phyloP scores from a whole-genome alignment of 306 rosid genomes.

The Quercus variabilis region DNA sequence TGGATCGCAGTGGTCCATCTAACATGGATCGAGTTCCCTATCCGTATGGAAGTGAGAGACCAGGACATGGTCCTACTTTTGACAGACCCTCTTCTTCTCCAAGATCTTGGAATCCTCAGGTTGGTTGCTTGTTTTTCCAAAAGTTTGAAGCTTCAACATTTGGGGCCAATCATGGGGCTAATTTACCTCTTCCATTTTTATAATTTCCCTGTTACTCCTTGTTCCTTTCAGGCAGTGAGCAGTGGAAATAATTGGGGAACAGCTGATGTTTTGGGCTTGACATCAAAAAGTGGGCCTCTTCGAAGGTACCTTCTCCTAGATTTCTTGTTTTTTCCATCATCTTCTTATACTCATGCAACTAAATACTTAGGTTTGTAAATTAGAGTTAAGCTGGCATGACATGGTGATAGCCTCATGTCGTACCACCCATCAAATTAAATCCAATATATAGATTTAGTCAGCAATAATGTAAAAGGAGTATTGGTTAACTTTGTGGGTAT shows the following conservation, averaged over 20 bases:
- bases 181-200: background rate
- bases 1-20: constrained; percentile 46
- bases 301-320: constrained; percentile 41
- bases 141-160: constrained; percentile 2
- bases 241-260: constrained; percentile 51
- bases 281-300: constrained; percentile 49
- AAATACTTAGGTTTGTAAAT: background rate
- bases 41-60: constrained; percentile 50
- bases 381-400: background rate
- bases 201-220: background rate
- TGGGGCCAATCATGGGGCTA: background rate
- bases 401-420: background rate
- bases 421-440: background rate
- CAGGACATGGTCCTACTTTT: constrained; percentile 34
- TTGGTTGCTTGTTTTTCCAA: constrained; percentile 23
- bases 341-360: background rate
- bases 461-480: background rate
- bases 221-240: constrained; percentile 50
- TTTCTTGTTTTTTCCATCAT: background rate
- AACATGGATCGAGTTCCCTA: constrained; percentile 64
- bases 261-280: constrained; percentile 44
- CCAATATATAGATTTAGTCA: background rate
- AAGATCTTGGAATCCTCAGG: constrained; percentile 69
- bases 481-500: background rate
- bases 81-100: constrained; percentile 77